Conservation (phyloP, 2,329 filamentous ascomycete species). For the Pseudocercospora vitis region DNA sequence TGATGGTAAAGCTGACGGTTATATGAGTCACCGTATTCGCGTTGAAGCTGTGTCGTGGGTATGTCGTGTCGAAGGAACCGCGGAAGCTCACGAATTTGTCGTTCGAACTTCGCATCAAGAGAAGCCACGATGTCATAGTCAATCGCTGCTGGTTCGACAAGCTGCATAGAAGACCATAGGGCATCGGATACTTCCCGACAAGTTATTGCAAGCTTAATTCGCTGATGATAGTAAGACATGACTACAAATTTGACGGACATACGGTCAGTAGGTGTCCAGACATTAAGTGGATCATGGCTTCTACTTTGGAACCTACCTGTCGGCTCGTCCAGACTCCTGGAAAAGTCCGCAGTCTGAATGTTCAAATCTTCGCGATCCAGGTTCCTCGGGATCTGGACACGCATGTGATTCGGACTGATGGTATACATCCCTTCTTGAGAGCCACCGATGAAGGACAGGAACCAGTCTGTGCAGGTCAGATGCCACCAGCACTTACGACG, state of each 20-base stretch:
- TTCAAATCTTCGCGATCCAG: constrained; percentile 44
- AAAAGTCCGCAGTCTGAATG: constrained; percentile 23
- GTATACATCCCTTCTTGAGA: constrained; percentile 48
- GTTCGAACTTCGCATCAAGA: constrained; percentile 27
- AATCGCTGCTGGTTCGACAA: constrained; percentile 16
- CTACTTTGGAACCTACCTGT: no score
- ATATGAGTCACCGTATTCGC: constrained; percentile 14
- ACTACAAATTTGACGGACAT: no score
- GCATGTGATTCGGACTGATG: constrained; percentile 45
- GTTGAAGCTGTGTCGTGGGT: constrained; percentile 13
- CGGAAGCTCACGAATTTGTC: constrained; percentile 23
- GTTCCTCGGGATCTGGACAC: constrained; percentile 45
- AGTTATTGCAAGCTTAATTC: constrained; percentile 44
- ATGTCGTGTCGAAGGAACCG: constrained; percentile 20
- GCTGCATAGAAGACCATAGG: constrained; percentile 29
- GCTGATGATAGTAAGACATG: constrained; percentile 49
- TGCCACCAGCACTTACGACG: constrained; percentile 35
- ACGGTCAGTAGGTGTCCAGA: no score
- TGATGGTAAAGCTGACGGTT: constrained; percentile 14
- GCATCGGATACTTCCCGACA: constrained; percentile 45
- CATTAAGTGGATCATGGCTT: no score
- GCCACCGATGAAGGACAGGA: constrained; percentile 43
- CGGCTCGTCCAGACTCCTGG: constrained; percentile 39
- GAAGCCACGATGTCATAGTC: constrained; percentile 22
- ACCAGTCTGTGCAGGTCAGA: constrained; percentile 33